Conservation (phyloP, 805 yeast species). For the Spathaspora sp. region DNA sequence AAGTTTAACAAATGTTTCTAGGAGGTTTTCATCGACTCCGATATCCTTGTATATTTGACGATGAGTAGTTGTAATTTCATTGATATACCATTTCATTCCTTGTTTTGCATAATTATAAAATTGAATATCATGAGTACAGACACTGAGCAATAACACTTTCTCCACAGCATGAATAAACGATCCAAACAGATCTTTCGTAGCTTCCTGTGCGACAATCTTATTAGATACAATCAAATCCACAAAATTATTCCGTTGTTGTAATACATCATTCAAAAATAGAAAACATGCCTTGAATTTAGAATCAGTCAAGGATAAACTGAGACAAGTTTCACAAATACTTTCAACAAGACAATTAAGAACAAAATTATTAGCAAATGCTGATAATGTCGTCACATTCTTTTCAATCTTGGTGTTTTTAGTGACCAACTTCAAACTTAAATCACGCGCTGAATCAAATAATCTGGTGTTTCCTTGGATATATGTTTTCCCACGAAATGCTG, state of each 20-base stretch:
- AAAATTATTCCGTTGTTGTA: constrained; percentile 22
- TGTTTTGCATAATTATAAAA: constrained; percentile 37
- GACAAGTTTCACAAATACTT: constrained; percentile 32
- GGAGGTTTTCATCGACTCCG: constrained; percentile 17
- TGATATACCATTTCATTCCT: constrained; percentile 30
- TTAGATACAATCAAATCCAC: constrained; percentile 10
- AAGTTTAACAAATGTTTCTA: constrained; percentile 31
- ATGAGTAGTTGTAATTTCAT: constrained; percentile 12
- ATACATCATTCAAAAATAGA: constrained; percentile 30
- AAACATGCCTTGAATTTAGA: constrained; percentile 34
- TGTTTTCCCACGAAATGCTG: constrained; percentile 14
- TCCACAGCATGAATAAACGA: constrained; percentile 26
- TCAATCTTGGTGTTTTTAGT: constrained; percentile 12
- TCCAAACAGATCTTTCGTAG: constrained; percentile 6
- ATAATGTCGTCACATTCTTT: constrained; percentile 16
- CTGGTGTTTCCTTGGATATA: constrained; percentile 11
- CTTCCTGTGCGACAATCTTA: constrained; percentile 9
- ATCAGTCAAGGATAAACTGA: constrained; percentile 30
- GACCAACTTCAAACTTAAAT: constrained; percentile 28
- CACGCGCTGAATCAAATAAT: constrained; percentile 33
- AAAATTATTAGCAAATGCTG: constrained; percentile 22
- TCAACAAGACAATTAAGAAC: constrained; percentile 29
- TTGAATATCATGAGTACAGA: constrained; percentile 43
- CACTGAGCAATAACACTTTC: constrained; percentile 32
- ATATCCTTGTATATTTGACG: constrained; percentile 2